Percentiles rank a stretch among this genome's conserved stretches.
Conservation (phyloP, 2,329 filamentous ascomycete genomes). For the Penicillium sp. region DNA sequence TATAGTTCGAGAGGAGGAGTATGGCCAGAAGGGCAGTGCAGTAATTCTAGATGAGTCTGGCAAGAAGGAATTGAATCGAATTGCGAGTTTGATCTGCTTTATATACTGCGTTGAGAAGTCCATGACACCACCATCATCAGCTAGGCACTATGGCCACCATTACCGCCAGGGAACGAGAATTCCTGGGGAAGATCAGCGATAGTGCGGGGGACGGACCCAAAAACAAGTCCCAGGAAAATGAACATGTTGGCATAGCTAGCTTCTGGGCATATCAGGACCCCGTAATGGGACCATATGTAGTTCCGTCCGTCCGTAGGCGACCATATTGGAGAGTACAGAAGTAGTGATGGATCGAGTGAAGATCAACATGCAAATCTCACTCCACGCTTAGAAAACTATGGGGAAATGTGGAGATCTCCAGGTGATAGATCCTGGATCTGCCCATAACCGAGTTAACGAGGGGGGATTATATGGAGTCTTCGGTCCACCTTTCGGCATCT, state of each 20-base stretch:
- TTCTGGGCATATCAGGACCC: neutral
- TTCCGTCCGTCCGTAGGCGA: constrained; percentile 2
- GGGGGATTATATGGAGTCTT: neutral
- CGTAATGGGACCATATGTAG: neutral
- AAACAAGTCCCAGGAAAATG: neutral
- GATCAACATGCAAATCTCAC: constrained; percentile 1
- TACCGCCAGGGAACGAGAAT: neutral
- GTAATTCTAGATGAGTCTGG: neutral
- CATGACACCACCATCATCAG: neutral
- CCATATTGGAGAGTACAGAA: neutral
- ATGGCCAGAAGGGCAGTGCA: neutral
- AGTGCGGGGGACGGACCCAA: neutral
- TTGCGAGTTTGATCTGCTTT: neutral
- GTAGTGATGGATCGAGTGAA: neutral
- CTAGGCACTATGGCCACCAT: neutral
- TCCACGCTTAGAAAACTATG: neutral
- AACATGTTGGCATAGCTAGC: neutral
- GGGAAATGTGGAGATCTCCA: constrained; percentile 2
- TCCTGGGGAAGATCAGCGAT: constrained; percentile 1
- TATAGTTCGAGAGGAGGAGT: neutral
- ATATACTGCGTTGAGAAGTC: neutral
- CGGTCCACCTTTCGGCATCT: neutral
- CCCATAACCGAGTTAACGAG: neutral
- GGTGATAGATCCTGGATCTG: neutral
- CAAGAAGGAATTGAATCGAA: neutral